Percentiles rank a stretch among this genome's conserved stretches.
Conservation (phyloP, 257 asterid genomes). For the Parsonsia alboflavescens region DNA sequence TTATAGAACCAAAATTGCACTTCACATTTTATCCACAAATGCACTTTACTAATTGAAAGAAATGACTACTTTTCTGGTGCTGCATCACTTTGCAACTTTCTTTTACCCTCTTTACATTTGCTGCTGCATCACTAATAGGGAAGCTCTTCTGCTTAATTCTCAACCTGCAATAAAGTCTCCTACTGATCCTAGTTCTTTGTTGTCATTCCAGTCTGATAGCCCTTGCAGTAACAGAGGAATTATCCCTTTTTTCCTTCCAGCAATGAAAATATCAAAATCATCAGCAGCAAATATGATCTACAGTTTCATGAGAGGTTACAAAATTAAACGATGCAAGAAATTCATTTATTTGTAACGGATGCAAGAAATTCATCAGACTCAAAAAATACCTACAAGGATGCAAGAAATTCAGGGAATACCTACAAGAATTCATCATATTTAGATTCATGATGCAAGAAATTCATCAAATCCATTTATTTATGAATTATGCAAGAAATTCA, state of each 20-base stretch:
- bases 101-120: slow-evolving; percentile 61
- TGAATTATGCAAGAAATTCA: too few relatives aligned
- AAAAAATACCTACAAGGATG: too few relatives aligned
- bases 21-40: neutral
- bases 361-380: too few relatives aligned
- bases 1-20: neutral
- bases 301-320: neutral
- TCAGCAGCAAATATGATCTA: slow-evolving; percentile 59
- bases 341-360: too few relatives aligned
- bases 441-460: too few relatives aligned
- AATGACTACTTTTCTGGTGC: neutral
- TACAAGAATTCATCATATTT: too few relatives aligned
- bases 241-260: slow-evolving; percentile 62
- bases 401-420: too few relatives aligned
- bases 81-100: neutral
- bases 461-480: too few relatives aligned
- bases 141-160: slow-evolving; percentile 48
- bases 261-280: slow-evolving; percentile 52
- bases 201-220: slow-evolving; percentile 46
- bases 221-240: slow-evolving; percentile 63
- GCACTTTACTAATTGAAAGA: neutral
- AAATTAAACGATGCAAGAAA: too few relatives aligned
- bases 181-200: slow-evolving; percentile 59
- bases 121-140: slow-evolving; percentile 66
- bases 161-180: slow-evolving; percentile 63